These are phyloP conservation scores for Orbilia oligospora DNA, from an alignment of 2,329 filamentous ascomycete genomes.

Conservation along the genomic window DNA sequence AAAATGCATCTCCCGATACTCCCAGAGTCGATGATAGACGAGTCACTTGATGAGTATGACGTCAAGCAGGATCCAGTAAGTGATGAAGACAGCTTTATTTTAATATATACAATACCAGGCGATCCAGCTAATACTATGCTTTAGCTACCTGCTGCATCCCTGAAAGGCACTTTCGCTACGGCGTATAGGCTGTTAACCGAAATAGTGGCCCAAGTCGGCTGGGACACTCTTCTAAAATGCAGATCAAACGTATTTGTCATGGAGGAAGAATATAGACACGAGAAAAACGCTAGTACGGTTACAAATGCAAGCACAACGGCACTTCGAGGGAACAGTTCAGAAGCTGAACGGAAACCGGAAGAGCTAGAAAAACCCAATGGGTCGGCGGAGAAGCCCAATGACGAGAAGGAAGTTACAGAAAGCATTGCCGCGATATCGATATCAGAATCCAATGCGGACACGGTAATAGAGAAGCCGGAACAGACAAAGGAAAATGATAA, in stretches of 20 bases:
- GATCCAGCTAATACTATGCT: slow-evolving; percentile 73
- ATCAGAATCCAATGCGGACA: slow-evolving; percentile 63
- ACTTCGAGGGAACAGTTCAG: slow-evolving; percentile 67
- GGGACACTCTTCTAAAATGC: slow-evolving; percentile 95
- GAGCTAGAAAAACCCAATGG: slow-evolving; percentile 62
- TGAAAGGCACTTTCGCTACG: slow-evolving; percentile 95
- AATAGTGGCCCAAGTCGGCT: slow-evolving; percentile 95
- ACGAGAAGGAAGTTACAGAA: slow-evolving; percentile 65
- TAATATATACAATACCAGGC: slow-evolving; percentile 72
- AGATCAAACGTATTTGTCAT: slow-evolving; percentile 98
- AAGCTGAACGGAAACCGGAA: slow-evolving; percentile 64
- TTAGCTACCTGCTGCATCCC: slow-evolving; percentile 86
- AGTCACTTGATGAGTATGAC: slow-evolving; percentile 85
- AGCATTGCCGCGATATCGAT: slow-evolving; percentile 65
- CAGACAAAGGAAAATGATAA: slow-evolving; percentile 76
- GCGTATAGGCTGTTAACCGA: slow-evolving; percentile 95
- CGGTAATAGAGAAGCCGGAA: slow-evolving; percentile 80
- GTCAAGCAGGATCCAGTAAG: slow-evolving; percentile 62
- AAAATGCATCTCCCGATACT: slow-evolving; percentile 89
- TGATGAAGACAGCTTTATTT: slow-evolving; percentile 65
- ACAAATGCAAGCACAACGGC: slow-evolving; percentile 69
- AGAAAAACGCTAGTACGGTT: slow-evolving; percentile 75
- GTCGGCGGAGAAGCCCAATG: slow-evolving; percentile 51
- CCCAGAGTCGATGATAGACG: slow-evolving; percentile 89
- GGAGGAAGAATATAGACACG: slow-evolving; percentile 97